These are phyloP conservation scores for Fraxinus excelsior DNA, from an alignment of 257 asterid genomes.

Conservation along the genomic window DNA sequence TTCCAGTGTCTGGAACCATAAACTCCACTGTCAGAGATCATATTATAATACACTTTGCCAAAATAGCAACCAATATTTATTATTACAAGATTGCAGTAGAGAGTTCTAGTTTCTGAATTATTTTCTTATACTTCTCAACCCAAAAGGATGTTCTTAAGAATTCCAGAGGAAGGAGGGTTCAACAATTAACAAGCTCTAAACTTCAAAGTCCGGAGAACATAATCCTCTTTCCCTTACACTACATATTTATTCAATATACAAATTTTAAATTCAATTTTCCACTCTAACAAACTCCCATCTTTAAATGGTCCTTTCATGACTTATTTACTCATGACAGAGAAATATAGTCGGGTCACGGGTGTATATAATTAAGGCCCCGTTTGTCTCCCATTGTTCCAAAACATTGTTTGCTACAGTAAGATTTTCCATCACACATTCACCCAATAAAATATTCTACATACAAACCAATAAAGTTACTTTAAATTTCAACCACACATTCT, in stretches of 20 bases:
- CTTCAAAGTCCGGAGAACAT: constrained; percentile 3
- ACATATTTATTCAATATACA: background rate
- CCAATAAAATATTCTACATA: too few species aligned
- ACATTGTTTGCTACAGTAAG: too few species aligned
- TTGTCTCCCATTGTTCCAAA: too few species aligned
- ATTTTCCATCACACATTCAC: too few species aligned
- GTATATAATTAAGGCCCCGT: constrained; percentile 13
- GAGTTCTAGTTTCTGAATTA: background rate
- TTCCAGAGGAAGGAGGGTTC: constrained; percentile 5
- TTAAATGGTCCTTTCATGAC: background rate
- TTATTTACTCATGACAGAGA: background rate
- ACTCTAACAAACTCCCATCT: constrained; percentile 5
- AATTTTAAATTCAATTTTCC: background rate
- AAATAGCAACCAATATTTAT: background rate
- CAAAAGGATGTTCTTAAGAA: background rate
- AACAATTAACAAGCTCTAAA: constrained; percentile 13
- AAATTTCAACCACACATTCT: too few species aligned
- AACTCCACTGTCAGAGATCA: background rate
- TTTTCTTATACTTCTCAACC: constrained; percentile 13
- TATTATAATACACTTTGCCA: background rate
- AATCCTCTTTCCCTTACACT: constrained; percentile 3
- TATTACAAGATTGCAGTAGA: constrained; percentile 7
- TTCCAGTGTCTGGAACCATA: constrained; percentile 7
- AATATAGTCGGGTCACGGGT: background rate
- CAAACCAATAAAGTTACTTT: too few species aligned